phyloP scores from a whole-genome alignment of 148 eudicot species.

The Cornus controversa region DNA sequence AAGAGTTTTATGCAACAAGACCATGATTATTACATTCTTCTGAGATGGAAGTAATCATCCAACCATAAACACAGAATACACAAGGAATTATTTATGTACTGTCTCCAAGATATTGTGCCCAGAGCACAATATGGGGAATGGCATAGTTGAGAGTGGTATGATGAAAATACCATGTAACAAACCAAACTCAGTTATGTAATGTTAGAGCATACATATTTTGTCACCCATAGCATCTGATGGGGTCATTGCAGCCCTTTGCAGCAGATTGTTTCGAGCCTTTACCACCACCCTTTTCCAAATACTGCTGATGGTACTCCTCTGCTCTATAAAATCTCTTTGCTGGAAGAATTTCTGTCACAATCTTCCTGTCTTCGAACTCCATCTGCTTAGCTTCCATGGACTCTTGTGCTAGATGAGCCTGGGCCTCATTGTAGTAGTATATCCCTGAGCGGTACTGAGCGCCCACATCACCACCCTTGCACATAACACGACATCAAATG shows the following conservation, averaged over 20 bases:
- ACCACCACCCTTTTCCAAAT: slow-evolving; percentile 86
- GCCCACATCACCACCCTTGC: slow-evolving; percentile 78
- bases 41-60: neutral
- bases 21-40: neutral
- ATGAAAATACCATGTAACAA: neutral
- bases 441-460: slow-evolving; percentile 92
- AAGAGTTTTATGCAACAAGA: neutral
- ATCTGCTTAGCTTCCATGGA: slow-evolving; percentile 73
- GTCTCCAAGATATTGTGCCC: neutral
- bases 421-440: slow-evolving; percentile 77
- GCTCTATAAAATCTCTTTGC: slow-evolving; percentile 87
- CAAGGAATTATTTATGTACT: neutral
- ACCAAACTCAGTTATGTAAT: neutral
- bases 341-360: slow-evolving; percentile 89
- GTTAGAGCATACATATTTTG: neutral
- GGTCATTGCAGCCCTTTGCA: slow-evolving; percentile 86
- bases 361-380: slow-evolving; percentile 41
- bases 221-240: slow-evolving; percentile 88
- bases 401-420: slow-evolving; percentile 67
- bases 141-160: neutral
- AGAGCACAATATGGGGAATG: neutral
- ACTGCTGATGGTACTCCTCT: slow-evolving; percentile 96
- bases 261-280: slow-evolving; percentile 65
- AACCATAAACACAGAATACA: neutral
- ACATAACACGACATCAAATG: neutral